A percentile compares a stretch with the other conserved stretches of the same genome.
Evolutionary conservation across 805 yeast species (phyloP).

Genomic region (Candida takata): DNA sequence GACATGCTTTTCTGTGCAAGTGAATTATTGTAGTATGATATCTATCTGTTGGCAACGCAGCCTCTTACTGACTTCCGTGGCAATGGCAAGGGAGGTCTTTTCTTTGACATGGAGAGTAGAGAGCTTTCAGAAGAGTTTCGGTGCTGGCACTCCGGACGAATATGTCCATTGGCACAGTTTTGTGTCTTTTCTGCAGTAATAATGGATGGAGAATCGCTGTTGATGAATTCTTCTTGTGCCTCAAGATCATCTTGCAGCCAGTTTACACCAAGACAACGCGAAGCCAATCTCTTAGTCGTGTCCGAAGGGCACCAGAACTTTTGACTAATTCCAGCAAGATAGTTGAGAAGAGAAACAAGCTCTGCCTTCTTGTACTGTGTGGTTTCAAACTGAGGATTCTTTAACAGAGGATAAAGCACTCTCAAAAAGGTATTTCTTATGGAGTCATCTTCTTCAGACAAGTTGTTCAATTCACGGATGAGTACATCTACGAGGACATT

Average conservation of each 20-base stretch:
- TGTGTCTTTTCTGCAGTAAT: too few relatives aligned
- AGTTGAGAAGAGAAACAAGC: slow-evolving; percentile 42
- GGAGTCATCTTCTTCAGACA: slow-evolving; percentile 51
- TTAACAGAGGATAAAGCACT: slow-evolving; percentile 64
- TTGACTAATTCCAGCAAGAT: slow-evolving; percentile 31
- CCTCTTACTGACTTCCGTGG: background rate
- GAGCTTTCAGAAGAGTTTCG: slow-evolving; percentile 28
- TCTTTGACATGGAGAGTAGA: slow-evolving; percentile 27
- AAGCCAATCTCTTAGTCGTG: slow-evolving; percentile 36
- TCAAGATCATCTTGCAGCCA: slow-evolving; percentile 22
- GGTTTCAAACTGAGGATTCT: slow-evolving; percentile 51
- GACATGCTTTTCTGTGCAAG: too few relatives aligned
- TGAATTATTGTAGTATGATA: too few relatives aligned
- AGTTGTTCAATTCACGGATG: slow-evolving; percentile 67
- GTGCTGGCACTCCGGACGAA: background rate
- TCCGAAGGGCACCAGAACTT: slow-evolving; percentile 30
- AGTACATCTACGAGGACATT: slow-evolving; percentile 79
- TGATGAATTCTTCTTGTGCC: slow-evolving; percentile 3
- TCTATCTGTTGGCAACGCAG: background rate
- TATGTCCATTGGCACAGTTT: background rate
- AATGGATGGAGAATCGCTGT: slow-evolving; percentile 7
- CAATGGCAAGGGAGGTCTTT: slow-evolving; percentile 27
- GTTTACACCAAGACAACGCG: slow-evolving; percentile 19
- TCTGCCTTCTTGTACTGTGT: slow-evolving; percentile 54
- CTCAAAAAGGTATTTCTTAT: slow-evolving; percentile 66